Percentiles rank a stretch among this genome's conserved stretches.
These are phyloP conservation scores for Phytophthora foliorum DNA, from an alignment of 352 stramenopile species.

Conservation along the genomic window DNA sequence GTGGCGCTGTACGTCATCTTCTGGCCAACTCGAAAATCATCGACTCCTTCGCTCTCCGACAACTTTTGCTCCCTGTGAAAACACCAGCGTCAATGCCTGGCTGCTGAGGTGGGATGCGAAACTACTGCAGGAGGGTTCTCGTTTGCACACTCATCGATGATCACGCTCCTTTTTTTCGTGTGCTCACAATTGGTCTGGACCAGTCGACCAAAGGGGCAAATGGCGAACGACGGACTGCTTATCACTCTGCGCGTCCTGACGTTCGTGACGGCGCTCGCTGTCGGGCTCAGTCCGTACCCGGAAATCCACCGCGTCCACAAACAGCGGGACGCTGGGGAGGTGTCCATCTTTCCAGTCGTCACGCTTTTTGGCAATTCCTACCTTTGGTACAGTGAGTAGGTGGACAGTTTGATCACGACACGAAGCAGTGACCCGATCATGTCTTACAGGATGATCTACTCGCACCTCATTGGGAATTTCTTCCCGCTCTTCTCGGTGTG, in stretches of 20 bases:
- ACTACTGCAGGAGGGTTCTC: too few species aligned
- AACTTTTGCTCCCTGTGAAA: too few species aligned
- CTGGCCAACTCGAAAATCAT: too few species aligned
- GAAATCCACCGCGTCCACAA: slow-evolving; percentile 35
- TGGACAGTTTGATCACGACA: neutral
- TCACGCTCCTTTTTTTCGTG: slow-evolving; percentile 23
- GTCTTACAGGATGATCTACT: slow-evolving; percentile 37
- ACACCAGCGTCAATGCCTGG: too few species aligned
- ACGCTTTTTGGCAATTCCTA: slow-evolving; percentile 37
- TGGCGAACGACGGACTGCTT: slow-evolving; percentile 9
- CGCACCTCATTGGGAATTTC: slow-evolving; percentile 36
- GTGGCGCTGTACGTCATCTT: slow-evolving; percentile 6
- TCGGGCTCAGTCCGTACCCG: slow-evolving; percentile 28
- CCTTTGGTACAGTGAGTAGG: slow-evolving; percentile 23
- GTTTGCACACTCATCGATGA: slow-evolving; percentile 28
- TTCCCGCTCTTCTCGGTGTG: slow-evolving; percentile 39
- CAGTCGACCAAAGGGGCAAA: neutral
- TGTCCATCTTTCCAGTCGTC: slow-evolving; percentile 40
- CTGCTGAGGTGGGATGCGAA: neutral
- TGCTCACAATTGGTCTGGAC: slow-evolving; percentile 22
- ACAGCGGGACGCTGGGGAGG: slow-evolving; percentile 15
- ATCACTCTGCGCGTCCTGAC: slow-evolving; percentile 30
- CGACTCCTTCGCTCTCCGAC: too few species aligned
- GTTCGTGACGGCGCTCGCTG: slow-evolving; percentile 32
- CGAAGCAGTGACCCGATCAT: neutral